Base-by-base conservation (phyloP, 768 basidiomycete genomes). In the Termitomyces sp. region DNA sequence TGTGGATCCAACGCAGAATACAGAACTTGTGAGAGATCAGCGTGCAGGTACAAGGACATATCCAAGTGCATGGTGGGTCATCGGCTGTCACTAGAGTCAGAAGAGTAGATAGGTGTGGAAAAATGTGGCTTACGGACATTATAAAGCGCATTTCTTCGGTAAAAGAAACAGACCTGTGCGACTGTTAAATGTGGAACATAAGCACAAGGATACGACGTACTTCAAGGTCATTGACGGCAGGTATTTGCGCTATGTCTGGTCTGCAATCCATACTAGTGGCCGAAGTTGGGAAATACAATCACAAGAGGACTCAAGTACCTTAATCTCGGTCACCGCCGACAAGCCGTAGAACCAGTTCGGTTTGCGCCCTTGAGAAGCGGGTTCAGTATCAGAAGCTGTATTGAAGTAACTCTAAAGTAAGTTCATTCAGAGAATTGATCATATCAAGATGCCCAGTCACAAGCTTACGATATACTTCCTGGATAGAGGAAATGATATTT, bases 11-110 rank as follows among this genome's bases (percentile, higher is more conserved):
- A 61, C 84, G 81, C 26, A 90, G 78, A 16, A 93, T 80, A 72
- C 91, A 93, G 0, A 82, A 72, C 67, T 92, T 88, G 70, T 92
- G 90, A 2, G 91, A 90, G 37, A 93, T 75, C 36, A 92, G 79
- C 0, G 89, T 90, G 65, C 91, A 93, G 47, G 73, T 82, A 69
- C 91, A 92, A 5, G 91, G 90, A 63, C 92, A 90, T 0, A 83
- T 85, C 89, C 91, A 92, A 47, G 73, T 68, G 33, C 78, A 73
- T 13, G 82, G 80, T 6, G 83, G 82, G 14, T 76, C 70, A 39
- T 78, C 78, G 44, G 74, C 75, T 36, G 69, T 80, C 84, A 45
- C 20, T 7, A 45, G 5, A 10, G 16, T 43, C 14, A 53, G 22
- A 34, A 9, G 30, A 34, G 37, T n/a, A 14, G 32, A 34, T 10